Evolutionary conservation across 768 basidiomycete species (phyloP).

Genomic region (Auricularia cornea): DNA sequence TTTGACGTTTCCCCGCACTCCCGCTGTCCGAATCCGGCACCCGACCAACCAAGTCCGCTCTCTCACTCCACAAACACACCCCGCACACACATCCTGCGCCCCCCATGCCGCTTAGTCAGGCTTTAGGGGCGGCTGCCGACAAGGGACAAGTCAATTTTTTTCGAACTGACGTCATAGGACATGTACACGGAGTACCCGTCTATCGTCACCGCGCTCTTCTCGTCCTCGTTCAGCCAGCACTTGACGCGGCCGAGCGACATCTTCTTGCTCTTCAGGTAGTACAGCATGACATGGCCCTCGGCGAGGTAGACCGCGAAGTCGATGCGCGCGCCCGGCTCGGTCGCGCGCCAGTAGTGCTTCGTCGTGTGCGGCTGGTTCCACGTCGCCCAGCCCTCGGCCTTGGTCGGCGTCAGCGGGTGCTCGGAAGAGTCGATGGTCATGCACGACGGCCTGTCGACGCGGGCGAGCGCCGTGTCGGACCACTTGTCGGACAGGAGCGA

Average conservation of each 20-base stretch:
- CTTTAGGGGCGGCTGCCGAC: too few species aligned
- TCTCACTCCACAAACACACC: too few species aligned
- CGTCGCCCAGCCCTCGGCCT: neutral
- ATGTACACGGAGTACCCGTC: too few species aligned
- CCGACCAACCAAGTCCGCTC: too few species aligned
- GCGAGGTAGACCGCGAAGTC: neutral
- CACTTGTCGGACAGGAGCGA: neutral
- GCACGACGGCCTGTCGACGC: neutral
- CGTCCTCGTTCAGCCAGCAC: conserved; percentile 1
- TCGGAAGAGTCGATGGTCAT: neutral
- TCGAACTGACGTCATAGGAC: too few species aligned
- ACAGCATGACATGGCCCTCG: neutral
- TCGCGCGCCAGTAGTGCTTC: conserved; percentile 1
- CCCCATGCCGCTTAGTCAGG: too few species aligned
- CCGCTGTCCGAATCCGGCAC: too few species aligned
- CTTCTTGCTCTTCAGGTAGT: neutral
- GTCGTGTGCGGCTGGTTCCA: neutral
- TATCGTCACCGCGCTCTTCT: neutral
- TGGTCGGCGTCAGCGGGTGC: neutral
- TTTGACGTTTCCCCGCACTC: too few species aligned
- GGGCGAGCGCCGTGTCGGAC: neutral
- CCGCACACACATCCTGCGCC: too few species aligned
- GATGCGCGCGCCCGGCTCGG: neutral
- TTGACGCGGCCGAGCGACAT: neutral
- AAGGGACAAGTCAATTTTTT: too few species aligned